phyloP scores from a whole-genome alignment of 140 eudicot species.

The Flaveria floridana region DNA sequence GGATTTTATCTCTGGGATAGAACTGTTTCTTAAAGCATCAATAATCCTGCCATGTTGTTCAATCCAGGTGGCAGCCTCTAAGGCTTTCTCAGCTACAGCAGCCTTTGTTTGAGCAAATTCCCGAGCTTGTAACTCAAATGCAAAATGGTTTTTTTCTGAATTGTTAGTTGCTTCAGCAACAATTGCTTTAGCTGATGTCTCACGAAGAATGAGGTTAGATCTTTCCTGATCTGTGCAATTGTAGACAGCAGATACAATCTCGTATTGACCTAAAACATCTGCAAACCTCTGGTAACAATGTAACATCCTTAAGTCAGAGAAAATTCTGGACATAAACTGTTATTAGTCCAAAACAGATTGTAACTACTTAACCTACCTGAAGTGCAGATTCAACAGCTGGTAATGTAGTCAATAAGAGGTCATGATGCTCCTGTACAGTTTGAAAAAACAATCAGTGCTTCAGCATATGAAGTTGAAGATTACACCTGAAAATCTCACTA shows the following conservation, averaged over 20 bases:
- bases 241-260: conserved; percentile 61
- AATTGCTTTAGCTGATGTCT: conserved; percentile 80
- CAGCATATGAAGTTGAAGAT: conserved; percentile 7
- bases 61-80: conserved; percentile 79
- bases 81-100: conserved; percentile 64
- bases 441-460: conserved; percentile 20
- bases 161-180: conserved; percentile 71
- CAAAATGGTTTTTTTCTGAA: conserved; percentile 60
- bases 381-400: conserved; percentile 92
- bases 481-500: background rate
- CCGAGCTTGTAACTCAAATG: conserved; percentile 66
- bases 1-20: conserved; percentile 60
- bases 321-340: conserved; percentile 23
- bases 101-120: conserved; percentile 84
- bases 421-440: conserved; percentile 89
- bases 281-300: conserved; percentile 61
- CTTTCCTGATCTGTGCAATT: conserved; percentile 77
- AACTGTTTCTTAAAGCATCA: conserved; percentile 84
- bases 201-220: conserved; percentile 63
- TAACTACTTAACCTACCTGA: conserved; percentile 59
- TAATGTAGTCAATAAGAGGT: conserved; percentile 69
- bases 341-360: conserved; percentile 23
- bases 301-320: conserved; percentile 20
- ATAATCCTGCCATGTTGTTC: conserved; percentile 85
- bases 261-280: conserved; percentile 68